These are phyloP conservation scores for Cotoneaster glaucophyllus DNA, from an alignment of 306 rosid genomes.

Conservation along the genomic window DNA sequence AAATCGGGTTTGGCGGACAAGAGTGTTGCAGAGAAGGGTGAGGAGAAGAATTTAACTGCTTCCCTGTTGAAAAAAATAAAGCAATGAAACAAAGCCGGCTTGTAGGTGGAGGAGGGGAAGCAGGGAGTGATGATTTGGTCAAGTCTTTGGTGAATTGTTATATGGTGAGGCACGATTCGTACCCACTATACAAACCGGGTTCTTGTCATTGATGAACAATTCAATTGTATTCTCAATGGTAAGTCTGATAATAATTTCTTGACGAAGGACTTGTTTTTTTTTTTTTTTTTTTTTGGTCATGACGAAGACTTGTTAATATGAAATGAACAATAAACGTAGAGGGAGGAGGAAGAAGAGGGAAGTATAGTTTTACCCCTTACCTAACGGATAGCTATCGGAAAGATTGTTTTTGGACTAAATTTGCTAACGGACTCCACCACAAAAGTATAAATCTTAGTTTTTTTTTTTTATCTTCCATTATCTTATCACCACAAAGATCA, in stretches of 20 bases:
- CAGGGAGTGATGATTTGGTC: slow-evolving; percentile 27
- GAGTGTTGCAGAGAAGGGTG: slow-evolving; percentile 6
- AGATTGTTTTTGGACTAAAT: too few species aligned
- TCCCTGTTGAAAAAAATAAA: slow-evolving; percentile 35
- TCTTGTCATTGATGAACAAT: slow-evolving; percentile 89
- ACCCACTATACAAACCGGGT: slow-evolving; percentile 65
- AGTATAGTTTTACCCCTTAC: too few species aligned
- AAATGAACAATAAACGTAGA: neutral
- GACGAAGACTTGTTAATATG: neutral
- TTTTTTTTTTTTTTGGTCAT: too few species aligned
- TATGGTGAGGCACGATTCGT: slow-evolving; percentile 58
- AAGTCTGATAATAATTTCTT: slow-evolving; percentile 51
- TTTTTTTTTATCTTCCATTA: too few species aligned
- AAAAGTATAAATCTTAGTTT: too few species aligned
- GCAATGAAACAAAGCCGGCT: slow-evolving; percentile 10
- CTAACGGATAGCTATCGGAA: too few species aligned
- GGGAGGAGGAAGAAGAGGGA: too few species aligned
- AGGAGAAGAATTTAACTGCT: slow-evolving; percentile 34
- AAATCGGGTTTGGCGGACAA: slow-evolving; percentile 10
- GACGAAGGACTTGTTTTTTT: neutral
- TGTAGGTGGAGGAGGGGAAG: slow-evolving; percentile 18
- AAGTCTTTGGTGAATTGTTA: slow-evolving; percentile 64
- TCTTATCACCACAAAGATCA: too few species aligned
- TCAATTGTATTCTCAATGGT: slow-evolving; percentile 68
- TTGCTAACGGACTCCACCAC: fast-evolving